Conservation (phyloP, 805 yeast genomes). For the Lachancea sp. region DNA sequence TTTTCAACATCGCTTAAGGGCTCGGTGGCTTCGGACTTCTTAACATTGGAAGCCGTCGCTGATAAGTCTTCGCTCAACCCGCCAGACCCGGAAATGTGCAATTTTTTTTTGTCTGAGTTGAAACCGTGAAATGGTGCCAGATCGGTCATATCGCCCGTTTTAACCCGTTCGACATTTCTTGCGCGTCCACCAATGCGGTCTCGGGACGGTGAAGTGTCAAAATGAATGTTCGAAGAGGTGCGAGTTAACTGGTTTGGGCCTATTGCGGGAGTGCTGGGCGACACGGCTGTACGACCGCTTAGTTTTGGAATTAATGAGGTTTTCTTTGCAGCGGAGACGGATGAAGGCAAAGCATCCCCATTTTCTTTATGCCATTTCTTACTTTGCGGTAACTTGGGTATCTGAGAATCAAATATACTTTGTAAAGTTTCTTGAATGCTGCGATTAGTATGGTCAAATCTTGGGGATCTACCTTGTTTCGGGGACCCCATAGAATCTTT, state of each 20-base stretch:
- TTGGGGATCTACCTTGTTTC: conserved; percentile 19
- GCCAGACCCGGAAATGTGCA: neutral
- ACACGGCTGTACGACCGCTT: conserved; percentile 7
- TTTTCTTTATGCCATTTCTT: neutral
- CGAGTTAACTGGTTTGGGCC: neutral
- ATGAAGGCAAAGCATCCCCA: neutral
- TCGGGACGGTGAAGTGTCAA: neutral
- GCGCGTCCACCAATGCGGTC: neutral
- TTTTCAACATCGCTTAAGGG: no score
- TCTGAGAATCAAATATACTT: conserved; percentile 20
- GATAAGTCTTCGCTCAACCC: neutral
- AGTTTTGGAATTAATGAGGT: conserved; percentile 14
- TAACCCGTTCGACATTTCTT: neutral
- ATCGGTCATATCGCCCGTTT: neutral
- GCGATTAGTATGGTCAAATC: conserved; percentile 15
- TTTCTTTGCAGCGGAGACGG: neutral
- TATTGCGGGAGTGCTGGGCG: conserved; percentile 2
- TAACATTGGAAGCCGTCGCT: neutral
- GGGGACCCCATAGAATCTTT: conserved; percentile 30
- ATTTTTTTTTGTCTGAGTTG: neutral
- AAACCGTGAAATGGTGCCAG: neutral
- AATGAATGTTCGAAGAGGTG: neutral
- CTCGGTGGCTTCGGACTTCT: no score
- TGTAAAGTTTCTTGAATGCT: conserved; percentile 27
- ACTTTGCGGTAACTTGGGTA: conserved; percentile 8